Evolutionary conservation across 306 rosid species (phyloP).

Genomic region (Cicer chorassanicum): DNA sequence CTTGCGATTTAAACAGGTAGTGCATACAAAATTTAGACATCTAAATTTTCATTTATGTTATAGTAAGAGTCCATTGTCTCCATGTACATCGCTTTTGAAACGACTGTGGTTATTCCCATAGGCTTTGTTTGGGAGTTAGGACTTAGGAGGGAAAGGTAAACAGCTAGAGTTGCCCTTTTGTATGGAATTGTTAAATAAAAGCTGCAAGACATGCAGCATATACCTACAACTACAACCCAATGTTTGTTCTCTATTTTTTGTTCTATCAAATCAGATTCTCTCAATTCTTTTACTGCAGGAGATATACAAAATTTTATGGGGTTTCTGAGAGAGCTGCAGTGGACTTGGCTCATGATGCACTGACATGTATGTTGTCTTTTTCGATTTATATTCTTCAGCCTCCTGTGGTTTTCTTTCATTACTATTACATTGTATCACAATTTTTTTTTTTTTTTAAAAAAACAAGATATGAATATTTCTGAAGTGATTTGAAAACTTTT

Average conservation of each 20-base stretch:
- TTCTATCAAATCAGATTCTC: conserved; percentile 21
- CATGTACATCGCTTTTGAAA: conserved; percentile 5
- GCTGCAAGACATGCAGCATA: conserved; percentile 25
- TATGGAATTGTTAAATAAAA: conserved; percentile 22
- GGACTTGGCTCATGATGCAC: conserved; percentile 87
- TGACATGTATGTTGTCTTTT: conserved; percentile 68
- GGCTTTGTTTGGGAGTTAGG: conserved; percentile 3
- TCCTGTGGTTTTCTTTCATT: conserved; percentile 32
- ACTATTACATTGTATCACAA: neutral
- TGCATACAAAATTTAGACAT: conserved; percentile 6
- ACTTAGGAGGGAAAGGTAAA: neutral
- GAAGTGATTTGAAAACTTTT: conserved; percentile 25
- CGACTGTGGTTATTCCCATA: conserved; percentile 3
- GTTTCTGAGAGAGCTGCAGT: conserved; percentile 87
- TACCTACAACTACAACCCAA: neutral
- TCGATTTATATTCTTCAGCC: conserved; percentile 38
- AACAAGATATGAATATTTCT: conserved; percentile 22
- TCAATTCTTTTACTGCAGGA: conserved; percentile 64
- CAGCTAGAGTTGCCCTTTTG: neutral
- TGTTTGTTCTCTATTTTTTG: conserved; percentile 21
- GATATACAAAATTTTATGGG: conserved; percentile 95
- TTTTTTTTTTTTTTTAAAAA: neutral
- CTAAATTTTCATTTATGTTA: conserved; percentile 1
- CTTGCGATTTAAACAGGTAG: neutral
- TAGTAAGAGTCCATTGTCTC: conserved; percentile 14